Conservation (phyloP, 331 rosid genomes). For the Ulmus americana region DNA sequence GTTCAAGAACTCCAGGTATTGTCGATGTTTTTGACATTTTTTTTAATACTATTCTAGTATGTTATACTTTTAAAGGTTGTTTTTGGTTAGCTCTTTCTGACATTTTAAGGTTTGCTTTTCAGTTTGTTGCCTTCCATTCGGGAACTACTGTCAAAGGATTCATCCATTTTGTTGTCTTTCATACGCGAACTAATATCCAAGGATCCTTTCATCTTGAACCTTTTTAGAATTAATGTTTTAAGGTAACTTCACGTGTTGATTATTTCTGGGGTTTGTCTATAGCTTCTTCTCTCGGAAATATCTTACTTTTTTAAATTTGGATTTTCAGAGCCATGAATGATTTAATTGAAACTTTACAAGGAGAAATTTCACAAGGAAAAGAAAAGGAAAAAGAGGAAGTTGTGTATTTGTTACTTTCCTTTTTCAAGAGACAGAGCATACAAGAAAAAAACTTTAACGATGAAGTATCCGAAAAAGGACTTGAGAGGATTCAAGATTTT, state of each 20-base stretch:
- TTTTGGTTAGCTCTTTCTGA: conserved; percentile 15
- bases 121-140: conserved; percentile 64
- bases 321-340: conserved; percentile 55
- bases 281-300: conserved; percentile 1
- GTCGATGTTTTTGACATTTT: conserved; percentile 15
- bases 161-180: conserved; percentile 63
- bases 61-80: neutral
- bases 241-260: conserved; percentile 42
- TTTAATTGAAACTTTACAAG: conserved; percentile 53
- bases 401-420: conserved; percentile 46
- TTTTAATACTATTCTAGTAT: conserved; percentile 1
- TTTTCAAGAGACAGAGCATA: conserved; percentile 42
- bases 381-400: conserved; percentile 24
- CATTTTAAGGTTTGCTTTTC: conserved; percentile 29
- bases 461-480: conserved; percentile 30
- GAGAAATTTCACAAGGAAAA: conserved; percentile 11
- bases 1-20: conserved; percentile 51
- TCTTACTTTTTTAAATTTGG: conserved; percentile 22
- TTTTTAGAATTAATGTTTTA: conserved; percentile 46
- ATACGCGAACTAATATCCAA: conserved; percentile 45
- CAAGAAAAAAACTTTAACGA: conserved; percentile 29
- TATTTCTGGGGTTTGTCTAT: conserved; percentile 11
- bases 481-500: conserved; percentile 45
- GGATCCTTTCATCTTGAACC: conserved; percentile 38
- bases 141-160: conserved; percentile 49